phyloP scores from a whole-genome alignment of 108 stramenopile species.

The Schizochytrium sp. region DNA sequence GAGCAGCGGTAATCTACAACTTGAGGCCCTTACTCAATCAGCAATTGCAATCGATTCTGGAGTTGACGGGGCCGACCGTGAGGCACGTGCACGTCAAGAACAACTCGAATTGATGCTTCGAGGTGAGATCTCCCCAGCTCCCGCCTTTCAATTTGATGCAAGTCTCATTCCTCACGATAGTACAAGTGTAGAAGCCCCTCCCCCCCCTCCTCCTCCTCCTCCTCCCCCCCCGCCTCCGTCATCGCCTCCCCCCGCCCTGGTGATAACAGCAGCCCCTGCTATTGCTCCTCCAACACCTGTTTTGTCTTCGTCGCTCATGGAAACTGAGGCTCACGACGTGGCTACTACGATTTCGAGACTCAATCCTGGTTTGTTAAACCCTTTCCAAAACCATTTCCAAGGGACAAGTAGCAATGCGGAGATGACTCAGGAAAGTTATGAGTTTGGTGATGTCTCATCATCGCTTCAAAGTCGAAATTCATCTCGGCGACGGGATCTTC shows the following conservation, averaged over 20 bases:
- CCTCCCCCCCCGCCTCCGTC: slow-evolving; percentile 10
- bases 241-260: not conserved
- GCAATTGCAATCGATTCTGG: not conserved
- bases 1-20: not conserved
- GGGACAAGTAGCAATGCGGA: too few relatives aligned
- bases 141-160: not conserved
- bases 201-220: not conserved
- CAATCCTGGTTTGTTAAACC: too few relatives aligned
- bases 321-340: not conserved
- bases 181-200: not conserved
- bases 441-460: not conserved
- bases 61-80: not conserved
- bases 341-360: not conserved
- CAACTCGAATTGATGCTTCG: slow-evolving; percentile 54
- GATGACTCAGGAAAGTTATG: not conserved
- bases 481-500: not conserved
- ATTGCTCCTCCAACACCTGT: not conserved
- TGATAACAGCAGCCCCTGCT: not conserved
- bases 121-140: not conserved
- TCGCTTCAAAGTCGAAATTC: not conserved
- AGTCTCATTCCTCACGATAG: not conserved
- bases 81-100: not conserved
- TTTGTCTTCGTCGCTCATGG: not conserved
- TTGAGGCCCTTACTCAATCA: not conserved
- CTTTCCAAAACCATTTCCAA: too few relatives aligned